Percentiles rank a stretch among this genome's conserved stretches.
Evolutionary conservation across 176 grass and related monocot genomes (phyloP).

Genomic region (Phyllostachys edulis): DNA sequence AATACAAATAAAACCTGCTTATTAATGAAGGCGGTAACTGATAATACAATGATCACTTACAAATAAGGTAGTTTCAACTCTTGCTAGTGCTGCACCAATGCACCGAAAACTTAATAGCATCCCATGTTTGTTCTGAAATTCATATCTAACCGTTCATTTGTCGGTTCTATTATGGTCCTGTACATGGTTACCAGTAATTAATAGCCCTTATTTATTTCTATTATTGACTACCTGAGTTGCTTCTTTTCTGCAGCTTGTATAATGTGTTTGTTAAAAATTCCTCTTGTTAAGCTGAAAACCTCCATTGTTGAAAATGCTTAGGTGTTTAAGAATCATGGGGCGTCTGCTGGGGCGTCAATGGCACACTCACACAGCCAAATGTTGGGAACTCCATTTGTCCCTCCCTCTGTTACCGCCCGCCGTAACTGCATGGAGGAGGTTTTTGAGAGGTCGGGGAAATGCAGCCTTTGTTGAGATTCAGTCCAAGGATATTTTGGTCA

Average conservation of each 20-base stretch:
- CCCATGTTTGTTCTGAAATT: constrained; percentile 2
- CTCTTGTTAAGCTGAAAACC: not conserved
- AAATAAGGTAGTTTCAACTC: not conserved
- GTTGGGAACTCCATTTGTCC: constrained; percentile 82
- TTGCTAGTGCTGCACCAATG: not conserved
- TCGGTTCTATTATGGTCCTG: not conserved
- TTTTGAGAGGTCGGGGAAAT: constrained; percentile 63
- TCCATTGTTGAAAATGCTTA: constrained; percentile 17
- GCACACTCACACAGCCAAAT: constrained; percentile 96
- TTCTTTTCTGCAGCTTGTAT: not conserved
- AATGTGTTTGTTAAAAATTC: not conserved
- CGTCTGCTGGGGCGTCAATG: constrained; percentile 90
- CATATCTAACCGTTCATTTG: not conserved
- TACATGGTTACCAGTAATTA: not conserved
- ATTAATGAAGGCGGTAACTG: not conserved
- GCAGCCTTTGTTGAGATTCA: constrained; percentile 64
- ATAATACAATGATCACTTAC: not conserved
- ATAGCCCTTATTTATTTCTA: not conserved
- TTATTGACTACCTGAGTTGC: not conserved
- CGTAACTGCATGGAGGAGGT: constrained; percentile 67
- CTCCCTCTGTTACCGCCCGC: constrained; percentile 64
- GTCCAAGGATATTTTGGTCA: constrained; percentile 62
- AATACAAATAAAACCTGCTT: not conserved
- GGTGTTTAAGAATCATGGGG: constrained; percentile 97
- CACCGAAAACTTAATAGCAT: not conserved